Conservation (phyloP, 495 filamentous ascomycete genomes). For the Penicillium malachiteum region DNA sequence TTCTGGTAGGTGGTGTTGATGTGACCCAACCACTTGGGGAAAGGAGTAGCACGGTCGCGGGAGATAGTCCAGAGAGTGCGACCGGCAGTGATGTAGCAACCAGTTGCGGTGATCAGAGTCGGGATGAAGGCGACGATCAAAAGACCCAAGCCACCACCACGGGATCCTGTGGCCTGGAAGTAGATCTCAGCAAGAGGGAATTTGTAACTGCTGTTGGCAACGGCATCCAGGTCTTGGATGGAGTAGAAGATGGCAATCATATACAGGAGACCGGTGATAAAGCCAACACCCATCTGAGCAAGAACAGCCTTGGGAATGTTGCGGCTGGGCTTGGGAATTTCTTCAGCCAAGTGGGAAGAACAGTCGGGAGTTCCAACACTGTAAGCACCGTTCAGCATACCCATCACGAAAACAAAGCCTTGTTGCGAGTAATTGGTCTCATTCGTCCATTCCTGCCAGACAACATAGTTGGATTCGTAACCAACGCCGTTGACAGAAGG, state of each 20-base stretch:
- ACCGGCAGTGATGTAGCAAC: constrained; percentile 72
- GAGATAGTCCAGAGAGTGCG: constrained; percentile 84
- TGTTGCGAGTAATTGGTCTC: constrained; percentile 64
- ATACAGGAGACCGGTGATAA: constrained; percentile 49
- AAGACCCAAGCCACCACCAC: constrained; percentile 54
- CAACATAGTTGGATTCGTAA: constrained; percentile 56
- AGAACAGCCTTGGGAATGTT: constrained; percentile 54
- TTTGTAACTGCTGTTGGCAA: constrained; percentile 43
- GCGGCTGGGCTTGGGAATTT: constrained; percentile 60
- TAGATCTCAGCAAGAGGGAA: constrained; percentile 83
- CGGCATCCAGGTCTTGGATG: constrained; percentile 41
- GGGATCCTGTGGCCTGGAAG: constrained; percentile 68
- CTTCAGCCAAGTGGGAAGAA: constrained; percentile 78
- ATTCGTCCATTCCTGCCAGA: constrained; percentile 67
- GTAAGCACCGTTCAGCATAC: constrained; percentile 85
- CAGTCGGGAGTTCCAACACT: constrained; percentile 78
- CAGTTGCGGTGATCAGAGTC: constrained; percentile 60
- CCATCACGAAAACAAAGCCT: constrained; percentile 76
- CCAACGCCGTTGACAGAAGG: constrained; percentile 46
- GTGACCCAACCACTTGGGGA: constrained; percentile 35
- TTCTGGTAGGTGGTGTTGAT: constrained; percentile 52
- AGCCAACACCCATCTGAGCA: constrained; percentile 50
- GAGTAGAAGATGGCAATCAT: constrained; percentile 54
- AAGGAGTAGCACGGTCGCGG: constrained; percentile 63
- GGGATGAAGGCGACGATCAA: constrained; percentile 68